phyloP scores from a whole-genome alignment of 129 eudicot genomes.

The Artemisia tridentata region DNA sequence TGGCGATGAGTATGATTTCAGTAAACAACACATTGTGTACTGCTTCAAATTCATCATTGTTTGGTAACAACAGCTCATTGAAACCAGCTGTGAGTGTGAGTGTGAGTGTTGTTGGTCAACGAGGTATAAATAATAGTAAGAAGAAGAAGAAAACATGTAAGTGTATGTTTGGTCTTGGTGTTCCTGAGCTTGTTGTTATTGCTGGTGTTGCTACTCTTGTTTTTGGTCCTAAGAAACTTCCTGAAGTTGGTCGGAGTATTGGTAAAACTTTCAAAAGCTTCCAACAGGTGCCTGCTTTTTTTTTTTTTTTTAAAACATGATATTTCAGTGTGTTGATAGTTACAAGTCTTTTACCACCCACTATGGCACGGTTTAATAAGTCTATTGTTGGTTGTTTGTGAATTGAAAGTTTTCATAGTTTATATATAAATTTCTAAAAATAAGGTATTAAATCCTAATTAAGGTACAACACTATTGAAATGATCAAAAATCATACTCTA shows the following conservation, averaged over 20 bases:
- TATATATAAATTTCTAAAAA: too few species aligned
- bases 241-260: constrained; percentile 83
- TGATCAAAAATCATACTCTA: too few species aligned
- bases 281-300: constrained; percentile 55
- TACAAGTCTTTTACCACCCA: too few species aligned
- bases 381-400: too few species aligned
- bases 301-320: too few species aligned
- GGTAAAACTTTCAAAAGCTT: constrained; percentile 96
- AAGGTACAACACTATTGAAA: too few species aligned
- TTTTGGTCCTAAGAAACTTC: constrained; percentile 90
- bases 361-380: too few species aligned
- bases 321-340: too few species aligned
- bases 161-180: constrained; percentile 85
- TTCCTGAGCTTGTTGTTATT: constrained; percentile 95
- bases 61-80: constrained; percentile 27
- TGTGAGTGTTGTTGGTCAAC: neutral
- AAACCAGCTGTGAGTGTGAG: constrained; percentile 17
- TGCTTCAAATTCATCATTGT: constrained; percentile 33
- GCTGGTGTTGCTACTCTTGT: constrained; percentile 89
- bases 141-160: constrained; percentile 40
- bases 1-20: too few species aligned
- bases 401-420: too few species aligned
- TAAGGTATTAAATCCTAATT: too few species aligned
- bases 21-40: neutral
- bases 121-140: constrained; percentile 4